phyloP scores from a whole-genome alignment of 108 stramenopile genomes.

The Nitzschia sp. region DNA sequence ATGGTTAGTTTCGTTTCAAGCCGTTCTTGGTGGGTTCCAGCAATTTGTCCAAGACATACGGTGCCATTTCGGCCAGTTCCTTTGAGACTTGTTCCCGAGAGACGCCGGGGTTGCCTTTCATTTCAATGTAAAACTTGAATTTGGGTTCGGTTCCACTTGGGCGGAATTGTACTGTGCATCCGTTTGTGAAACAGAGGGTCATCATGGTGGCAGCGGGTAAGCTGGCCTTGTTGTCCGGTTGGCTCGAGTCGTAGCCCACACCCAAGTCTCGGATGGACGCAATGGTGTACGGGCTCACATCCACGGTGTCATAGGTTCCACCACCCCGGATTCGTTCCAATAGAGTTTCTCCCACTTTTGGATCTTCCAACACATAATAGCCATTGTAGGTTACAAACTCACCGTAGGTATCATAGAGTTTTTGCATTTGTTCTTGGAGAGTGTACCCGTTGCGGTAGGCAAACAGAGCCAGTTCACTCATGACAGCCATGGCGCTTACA shows the following conservation, averaged over 20 bases:
- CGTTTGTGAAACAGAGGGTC: constrained; percentile 89
- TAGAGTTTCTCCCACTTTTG: constrained; percentile 63
- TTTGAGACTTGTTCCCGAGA: constrained; percentile 58
- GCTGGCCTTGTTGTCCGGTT: constrained; percentile 71
- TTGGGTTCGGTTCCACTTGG: constrained; percentile 98
- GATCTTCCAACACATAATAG: constrained; percentile 86
- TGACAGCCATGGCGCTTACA: constrained; percentile 73
- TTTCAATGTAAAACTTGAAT: constrained; percentile 94
- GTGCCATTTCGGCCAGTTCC: constrained; percentile 63
- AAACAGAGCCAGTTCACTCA: constrained; percentile 76
- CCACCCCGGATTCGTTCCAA: constrained; percentile 73
- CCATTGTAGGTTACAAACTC: constrained; percentile 57
- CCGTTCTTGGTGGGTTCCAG: constrained; percentile 76
- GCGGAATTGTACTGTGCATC: constrained; percentile 91
- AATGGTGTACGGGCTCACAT: constrained; percentile 68
- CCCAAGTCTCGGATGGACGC: constrained; percentile 82
- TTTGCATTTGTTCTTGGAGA: constrained; percentile 65
- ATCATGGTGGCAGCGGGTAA: constrained; percentile 90
- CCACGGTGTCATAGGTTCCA: constrained; percentile 55
- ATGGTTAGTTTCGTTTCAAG: constrained; percentile 5
- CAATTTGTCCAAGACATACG: constrained; percentile 69
- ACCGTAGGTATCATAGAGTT: constrained; percentile 87
- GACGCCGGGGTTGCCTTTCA: constrained; percentile 79
- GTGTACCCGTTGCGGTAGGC: constrained; percentile 61
- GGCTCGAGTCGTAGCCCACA: constrained; percentile 85